Evolutionary conservation across 1,139 yeast species (phyloP).

Genomic region (Spencermartinsiella ligniputridi): DNA sequence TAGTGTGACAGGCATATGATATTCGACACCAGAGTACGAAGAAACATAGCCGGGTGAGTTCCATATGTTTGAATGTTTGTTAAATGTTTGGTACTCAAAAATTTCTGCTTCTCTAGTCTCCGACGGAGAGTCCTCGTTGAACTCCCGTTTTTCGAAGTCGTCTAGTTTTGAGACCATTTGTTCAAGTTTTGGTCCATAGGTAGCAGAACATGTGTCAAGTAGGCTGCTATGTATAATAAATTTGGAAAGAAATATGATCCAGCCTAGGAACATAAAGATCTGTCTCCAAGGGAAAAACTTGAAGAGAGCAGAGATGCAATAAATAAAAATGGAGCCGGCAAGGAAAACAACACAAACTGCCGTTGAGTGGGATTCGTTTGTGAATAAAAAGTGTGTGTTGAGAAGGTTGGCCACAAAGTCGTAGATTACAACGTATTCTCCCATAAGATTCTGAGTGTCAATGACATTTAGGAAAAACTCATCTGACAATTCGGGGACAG

Average conservation of each 20-base stretch:
- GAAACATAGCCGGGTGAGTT: constrained; percentile 27
- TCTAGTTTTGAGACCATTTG: constrained; percentile 7
- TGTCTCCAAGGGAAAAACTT: constrained; percentile 37
- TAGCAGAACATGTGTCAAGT: not conserved
- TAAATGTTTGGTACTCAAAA: constrained; percentile 63
- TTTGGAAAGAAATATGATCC: constrained; percentile 46
- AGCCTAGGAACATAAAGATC: constrained; percentile 39
- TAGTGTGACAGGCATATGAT: constrained; percentile 14
- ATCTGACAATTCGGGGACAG: constrained; percentile 73
- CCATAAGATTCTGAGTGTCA: constrained; percentile 80
- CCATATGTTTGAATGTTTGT: constrained; percentile 55
- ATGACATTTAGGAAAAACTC: constrained; percentile 77
- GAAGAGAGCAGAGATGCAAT: constrained; percentile 33
- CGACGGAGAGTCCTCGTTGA: constrained; percentile 30
- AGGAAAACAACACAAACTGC: constrained; percentile 38
- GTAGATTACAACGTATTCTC: constrained; percentile 59
- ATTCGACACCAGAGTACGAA: constrained; percentile 2
- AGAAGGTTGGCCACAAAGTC: constrained; percentile 52
- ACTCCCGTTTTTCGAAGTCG: constrained; percentile 33
- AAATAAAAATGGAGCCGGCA: constrained; percentile 29
- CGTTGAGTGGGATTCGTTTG: constrained; percentile 54
- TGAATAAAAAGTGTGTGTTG: constrained; percentile 58
- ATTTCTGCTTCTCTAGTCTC: constrained; percentile 52
- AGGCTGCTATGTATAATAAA: constrained; percentile 48
- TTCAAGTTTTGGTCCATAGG: not conserved